Base-by-base conservation (phyloP, 2,329 filamentous ascomycete genomes). In the Rutstroemia sp. region DNA sequence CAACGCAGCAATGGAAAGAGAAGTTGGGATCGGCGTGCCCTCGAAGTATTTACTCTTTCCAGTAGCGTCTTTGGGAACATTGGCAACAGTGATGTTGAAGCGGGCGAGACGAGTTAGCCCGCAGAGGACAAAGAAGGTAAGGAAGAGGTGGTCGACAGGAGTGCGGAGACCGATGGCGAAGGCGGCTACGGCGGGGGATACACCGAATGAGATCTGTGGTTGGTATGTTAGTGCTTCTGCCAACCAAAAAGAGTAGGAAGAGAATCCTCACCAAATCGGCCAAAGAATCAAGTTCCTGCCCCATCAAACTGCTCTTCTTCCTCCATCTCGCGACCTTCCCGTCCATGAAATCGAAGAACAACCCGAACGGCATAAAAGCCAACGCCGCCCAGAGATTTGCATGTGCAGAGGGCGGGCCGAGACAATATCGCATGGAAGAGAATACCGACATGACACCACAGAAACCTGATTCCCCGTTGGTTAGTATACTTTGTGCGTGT, bases 311-410 rank as follows among this genome's bases (percentile, higher is more conserved):
- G 67, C 89, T 94, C 85, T 96, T 99, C 75, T 90, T 87, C 71
- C 94, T 84, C 94, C 94, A 97, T 63, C 94, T 81, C 61, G 94
- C 94, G 56, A 99, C 92, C 70, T 92, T 94, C 69, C 94, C 94
- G 72, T 99, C 94, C 80, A 97, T 90, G 70, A 96, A 95, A 73
- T 99, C 94, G 72, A 97, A 97, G 77, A 97, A 96, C 12, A 97
- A 78, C 5, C 91, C 92, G 58, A 96, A 89, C 0, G 92, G 92
- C 73, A 97, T 88, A 72, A 96, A 89, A 4, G 77, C 82, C 49
- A 99, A 82, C 2, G 94, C 92, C 37, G 86, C 75, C 81, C 89
- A 97, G 54, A 96, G 76, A 65, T 90, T 87, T 52, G 76, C 77
- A 64, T 83, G 77, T 54, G 87, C 76, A 58, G 78, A 70, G 8